Conservation (phyloP, 768 basidiomycete genomes). For the Crepidotus variabilis region DNA sequence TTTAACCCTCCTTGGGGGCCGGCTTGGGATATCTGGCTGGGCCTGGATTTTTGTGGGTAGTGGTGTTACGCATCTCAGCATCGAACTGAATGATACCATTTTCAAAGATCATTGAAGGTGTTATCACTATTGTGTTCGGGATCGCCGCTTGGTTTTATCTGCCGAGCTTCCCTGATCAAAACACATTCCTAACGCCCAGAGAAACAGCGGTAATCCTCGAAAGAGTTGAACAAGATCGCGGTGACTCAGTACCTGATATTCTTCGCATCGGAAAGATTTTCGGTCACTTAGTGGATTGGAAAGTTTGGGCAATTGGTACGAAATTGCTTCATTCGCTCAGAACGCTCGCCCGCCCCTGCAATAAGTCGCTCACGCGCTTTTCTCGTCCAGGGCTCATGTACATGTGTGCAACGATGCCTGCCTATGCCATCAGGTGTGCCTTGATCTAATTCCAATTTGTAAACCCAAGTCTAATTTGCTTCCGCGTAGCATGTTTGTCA, state of each 20-base stretch:
- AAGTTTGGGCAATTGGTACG: conserved; percentile 42
- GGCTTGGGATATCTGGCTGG: conserved; percentile 41
- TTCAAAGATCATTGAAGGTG: conserved; percentile 45
- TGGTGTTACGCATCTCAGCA: not conserved
- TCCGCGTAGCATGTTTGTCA: conserved; percentile 36
- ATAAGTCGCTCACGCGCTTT: too few species aligned
- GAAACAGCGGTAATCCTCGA: conserved; percentile 38
- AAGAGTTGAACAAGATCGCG: conserved; percentile 46
- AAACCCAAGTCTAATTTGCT: conserved; percentile 2
- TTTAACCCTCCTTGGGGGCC: conserved; percentile 38
- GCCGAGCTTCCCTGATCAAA: conserved; percentile 46
- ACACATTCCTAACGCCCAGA: conserved; percentile 37
- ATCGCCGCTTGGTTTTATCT: conserved; percentile 40
- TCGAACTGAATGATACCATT: conserved; percentile 1
- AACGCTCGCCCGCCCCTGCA: not conserved
- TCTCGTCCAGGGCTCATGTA: conserved; percentile 38
- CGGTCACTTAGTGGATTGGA: conserved; percentile 42
- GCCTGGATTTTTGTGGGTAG: conserved; percentile 47
- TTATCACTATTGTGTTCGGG: conserved; percentile 41
- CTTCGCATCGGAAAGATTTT: conserved; percentile 32
- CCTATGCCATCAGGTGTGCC: conserved; percentile 42
- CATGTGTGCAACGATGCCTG: conserved; percentile 46
- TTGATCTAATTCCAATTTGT: conserved; percentile 1
- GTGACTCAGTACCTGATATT: conserved; percentile 44
- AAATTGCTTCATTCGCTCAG: not conserved